Base-by-base conservation (phyloP, 495 filamentous ascomycete genomes). In the Tuber borchii region DNA sequence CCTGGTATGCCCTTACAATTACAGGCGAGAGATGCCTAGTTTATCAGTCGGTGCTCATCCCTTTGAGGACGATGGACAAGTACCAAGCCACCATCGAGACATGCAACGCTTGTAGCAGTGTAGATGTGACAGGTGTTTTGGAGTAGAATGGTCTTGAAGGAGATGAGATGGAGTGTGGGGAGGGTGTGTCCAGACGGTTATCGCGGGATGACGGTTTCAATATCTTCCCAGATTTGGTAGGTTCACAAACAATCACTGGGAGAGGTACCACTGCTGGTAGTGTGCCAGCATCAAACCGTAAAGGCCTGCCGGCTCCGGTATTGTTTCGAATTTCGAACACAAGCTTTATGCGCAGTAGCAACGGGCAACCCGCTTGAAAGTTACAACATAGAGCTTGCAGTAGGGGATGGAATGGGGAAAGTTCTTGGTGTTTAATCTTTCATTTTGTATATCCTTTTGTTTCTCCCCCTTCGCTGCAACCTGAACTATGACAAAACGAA, bases 181-280 rank as follows among this genome's bases (percentile, higher is more conserved):
- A 61, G 31, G 39, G 39, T 40, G 61, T 44, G 26, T 75, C 75
- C 72, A 56, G 77, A 79, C 78, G 73, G 70, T 71, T 79, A 73
- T 72, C 74, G 78, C 78, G 75, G 48, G 79, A 81, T 72, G 75
- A 71, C 43, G 42, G 79, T 81, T 81, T 81, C 79, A 81, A 71
- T 65, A 75, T 12, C n/a, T 22, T 75, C 51, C 61, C n/a, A 73
- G 71, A 48, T 70, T 75, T 73, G 76, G 75, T 31, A 61, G 8
- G 51, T 9, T 56, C 51, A 56, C 22, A 56, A n/a, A 56, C 9
- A 56, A 26, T 26, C 19, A 51, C 46, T n/a, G 6, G 1, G 46
- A 51, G 20, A 51, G 46, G 46, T 51, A 20, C 39, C 45, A 0
- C 19, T 20, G 10, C 48, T 1, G 22, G 48, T 2, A 20, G 7